phyloP scores from a whole-genome alignment of 352 stramenopile genomes.

The Plasmopara muralis region DNA sequence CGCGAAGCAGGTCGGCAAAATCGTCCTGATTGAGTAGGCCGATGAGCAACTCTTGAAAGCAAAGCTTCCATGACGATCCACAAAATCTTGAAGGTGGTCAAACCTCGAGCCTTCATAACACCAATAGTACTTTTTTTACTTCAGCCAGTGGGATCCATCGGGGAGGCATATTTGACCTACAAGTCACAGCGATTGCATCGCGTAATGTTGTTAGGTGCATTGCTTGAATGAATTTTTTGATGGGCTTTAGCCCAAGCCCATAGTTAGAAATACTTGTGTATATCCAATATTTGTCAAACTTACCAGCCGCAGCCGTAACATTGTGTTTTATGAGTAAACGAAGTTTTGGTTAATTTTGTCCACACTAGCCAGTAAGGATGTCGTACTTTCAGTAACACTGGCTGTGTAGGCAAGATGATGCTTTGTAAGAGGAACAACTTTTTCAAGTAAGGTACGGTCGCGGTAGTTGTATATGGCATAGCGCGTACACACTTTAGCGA shows the following conservation, averaged over 20 bases:
- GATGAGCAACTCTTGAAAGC: neutral
- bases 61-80: constrained; percentile 1
- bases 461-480: too few relatives aligned
- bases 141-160: neutral
- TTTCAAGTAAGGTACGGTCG: too few relatives aligned
- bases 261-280: neutral
- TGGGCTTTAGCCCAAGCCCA: neutral
- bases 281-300: constrained; percentile 2
- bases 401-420: too few relatives aligned
- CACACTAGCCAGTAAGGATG: too few relatives aligned
- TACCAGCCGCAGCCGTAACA: too few relatives aligned
- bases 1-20: too few relatives aligned
- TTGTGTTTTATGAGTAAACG: neutral
- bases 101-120: neutral
- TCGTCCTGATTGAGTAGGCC: neutral
- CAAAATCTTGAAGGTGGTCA: constrained; percentile 6
- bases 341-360: neutral
- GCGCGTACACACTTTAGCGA: too few relatives aligned
- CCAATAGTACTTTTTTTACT: neutral
- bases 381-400: too few relatives aligned
- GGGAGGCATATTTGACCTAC: neutral
- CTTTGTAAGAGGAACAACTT: too few relatives aligned
- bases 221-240: constrained; percentile 1
- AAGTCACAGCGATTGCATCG: neutral
- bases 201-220: constrained; percentile 1